These are phyloP conservation scores for Botrytis medusae DNA, from an alignment of 2,329 filamentous ascomycete species.

Conservation along the genomic window DNA sequence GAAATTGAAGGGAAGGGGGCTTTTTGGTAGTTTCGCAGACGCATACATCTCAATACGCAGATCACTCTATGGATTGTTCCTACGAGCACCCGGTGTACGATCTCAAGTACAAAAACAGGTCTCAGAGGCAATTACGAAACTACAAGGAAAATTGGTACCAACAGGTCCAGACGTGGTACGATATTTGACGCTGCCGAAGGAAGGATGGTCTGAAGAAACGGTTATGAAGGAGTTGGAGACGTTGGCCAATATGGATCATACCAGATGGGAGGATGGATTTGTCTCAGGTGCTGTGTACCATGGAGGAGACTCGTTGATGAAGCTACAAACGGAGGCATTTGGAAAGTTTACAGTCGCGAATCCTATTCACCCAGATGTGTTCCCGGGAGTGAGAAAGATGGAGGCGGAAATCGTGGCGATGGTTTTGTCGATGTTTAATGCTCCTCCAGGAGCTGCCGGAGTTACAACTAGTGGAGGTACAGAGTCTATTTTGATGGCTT, in stretches of 20 bases:
- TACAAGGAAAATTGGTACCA: conserved; percentile 82
- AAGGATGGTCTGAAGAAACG: conserved; percentile 78
- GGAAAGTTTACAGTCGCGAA: conserved; percentile 93
- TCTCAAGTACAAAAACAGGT: conserved; percentile 84
- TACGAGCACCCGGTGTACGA: conserved; percentile 82
- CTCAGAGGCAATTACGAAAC: conserved; percentile 72
- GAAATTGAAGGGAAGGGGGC: conserved; percentile 84
- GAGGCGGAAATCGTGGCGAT: conserved; percentile 97
- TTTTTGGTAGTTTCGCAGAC: conserved; percentile 75
- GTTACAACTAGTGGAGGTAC: conserved; percentile 92
- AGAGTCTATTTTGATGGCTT: conserved; percentile 96
- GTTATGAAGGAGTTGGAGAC: conserved; percentile 77
- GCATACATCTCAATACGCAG: conserved; percentile 71
- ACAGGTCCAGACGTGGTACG: conserved; percentile 67
- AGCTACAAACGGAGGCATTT: conserved; percentile 89
- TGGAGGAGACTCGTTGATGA: conserved; percentile 77
- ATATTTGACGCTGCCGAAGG: conserved; percentile 74
- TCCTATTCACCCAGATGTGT: conserved; percentile 96
- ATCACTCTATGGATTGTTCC: conserved; percentile 79
- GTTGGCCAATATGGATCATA: conserved; percentile 85
- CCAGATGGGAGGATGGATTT: conserved; percentile 91
- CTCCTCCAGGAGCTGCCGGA: conserved; percentile 79
- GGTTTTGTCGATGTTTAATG: conserved; percentile 88
- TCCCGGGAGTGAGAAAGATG: conserved; percentile 98
- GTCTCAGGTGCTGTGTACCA: conserved; percentile 97